Evolutionary conservation across 2,329 filamentous ascomycete species (phyloP).

Genomic region (Endoconidiophora laricicola): DNA sequence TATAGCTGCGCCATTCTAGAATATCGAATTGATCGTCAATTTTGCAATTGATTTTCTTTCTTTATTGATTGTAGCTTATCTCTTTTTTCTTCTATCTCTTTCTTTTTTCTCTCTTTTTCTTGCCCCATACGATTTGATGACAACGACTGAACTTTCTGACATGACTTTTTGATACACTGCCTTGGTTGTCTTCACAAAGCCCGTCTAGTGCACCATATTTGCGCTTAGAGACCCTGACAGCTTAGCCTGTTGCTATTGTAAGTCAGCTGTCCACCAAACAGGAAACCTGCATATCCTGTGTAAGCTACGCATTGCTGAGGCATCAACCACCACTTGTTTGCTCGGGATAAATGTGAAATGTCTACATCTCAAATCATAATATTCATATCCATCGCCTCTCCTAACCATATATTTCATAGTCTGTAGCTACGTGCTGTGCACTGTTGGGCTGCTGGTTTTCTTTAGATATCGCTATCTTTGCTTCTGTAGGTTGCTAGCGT

Average conservation of each 20-base stretch:
- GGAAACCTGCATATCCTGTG: conserved; percentile 9
- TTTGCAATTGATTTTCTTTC: conserved; percentile 3
- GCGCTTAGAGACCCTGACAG: too few species aligned
- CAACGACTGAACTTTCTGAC: background rate
- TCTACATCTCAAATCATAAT: too few species aligned
- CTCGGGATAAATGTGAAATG: background rate
- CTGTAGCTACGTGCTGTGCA: too few species aligned
- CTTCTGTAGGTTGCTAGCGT: background rate
- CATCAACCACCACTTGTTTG: background rate
- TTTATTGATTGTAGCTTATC: background rate
- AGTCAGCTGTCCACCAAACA: too few species aligned
- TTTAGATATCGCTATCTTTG: background rate
- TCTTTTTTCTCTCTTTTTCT: background rate
- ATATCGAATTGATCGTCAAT: background rate
- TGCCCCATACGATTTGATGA: background rate
- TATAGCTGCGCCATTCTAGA: too few species aligned
- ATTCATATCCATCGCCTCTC: too few species aligned
- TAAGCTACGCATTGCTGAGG: background rate
- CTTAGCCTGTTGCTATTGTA: too few species aligned
- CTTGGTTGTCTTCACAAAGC: background rate
- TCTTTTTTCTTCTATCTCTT: conserved; percentile 5
- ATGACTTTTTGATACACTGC: background rate
- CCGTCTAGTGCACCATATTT: background rate
- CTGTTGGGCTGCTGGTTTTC: too few species aligned
- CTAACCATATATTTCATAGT: background rate